Base-by-base conservation (phyloP, 2,329 filamentous ascomycete species). In the Colletotrichum australisinense region DNA sequence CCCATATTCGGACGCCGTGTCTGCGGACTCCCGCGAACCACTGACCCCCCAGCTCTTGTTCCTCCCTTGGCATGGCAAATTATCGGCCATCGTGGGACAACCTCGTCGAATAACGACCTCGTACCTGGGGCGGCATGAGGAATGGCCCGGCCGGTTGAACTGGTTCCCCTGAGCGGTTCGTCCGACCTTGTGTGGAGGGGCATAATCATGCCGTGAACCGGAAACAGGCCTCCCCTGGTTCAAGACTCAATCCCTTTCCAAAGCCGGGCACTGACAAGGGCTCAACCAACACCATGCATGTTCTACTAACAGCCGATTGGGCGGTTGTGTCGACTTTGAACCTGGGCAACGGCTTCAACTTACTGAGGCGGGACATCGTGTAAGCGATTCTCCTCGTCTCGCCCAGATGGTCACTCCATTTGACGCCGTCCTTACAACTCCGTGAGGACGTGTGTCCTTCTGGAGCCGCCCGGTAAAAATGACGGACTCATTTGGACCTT, bases 11-110 rank as follows among this genome's bases (percentile, higher is more conserved):
- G 26, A 46, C 55, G 70, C 66, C 70, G 42, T 65, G 56, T 57
- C 60, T 70, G 67, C 70, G 67, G 67, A 70, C 60, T 60, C 46
- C 66, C 60, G 70, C 52, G 49, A 73, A 35, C 56, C 49, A 62
- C 35, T 55, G 38, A 16, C 65, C 58, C 1, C 8, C 19, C 42
- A 19, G 19, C 42, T 24, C 19, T 68, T 28, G 12, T 57, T 56
- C 46, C 22, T 49, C 70, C 32, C 24, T 57, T 59, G 35, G 52
- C 30, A 56, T 28, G 24, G 35, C 14, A 14, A 35, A 42, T 16
- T 42, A 22, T 22, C 19, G 57, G 19, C 8, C 11, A n/a, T 32
- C 24, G 42, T 49, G 16, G 19, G 26, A 35, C 11, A 35, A 46
- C 12, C 19, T 24, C 38, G 2, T 30, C 30, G 60, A 60, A 59